These are phyloP conservation scores for Kluyveromyces dobzhanskii DNA, from an alignment of 805 yeast species.

Conservation along the genomic window DNA sequence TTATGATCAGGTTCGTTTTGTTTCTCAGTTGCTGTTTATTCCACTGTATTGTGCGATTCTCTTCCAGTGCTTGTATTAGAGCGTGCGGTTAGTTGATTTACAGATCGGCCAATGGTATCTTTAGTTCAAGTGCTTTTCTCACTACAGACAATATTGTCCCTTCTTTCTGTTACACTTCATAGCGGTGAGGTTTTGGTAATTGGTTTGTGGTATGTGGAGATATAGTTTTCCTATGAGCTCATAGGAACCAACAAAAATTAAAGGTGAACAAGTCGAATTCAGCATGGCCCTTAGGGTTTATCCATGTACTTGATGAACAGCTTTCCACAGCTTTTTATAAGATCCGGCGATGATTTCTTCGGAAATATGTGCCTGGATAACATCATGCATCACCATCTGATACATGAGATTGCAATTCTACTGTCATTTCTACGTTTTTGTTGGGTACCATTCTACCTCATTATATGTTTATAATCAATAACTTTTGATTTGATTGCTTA, in stretches of 20 bases:
- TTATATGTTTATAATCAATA: background rate
- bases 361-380: slow-evolving; percentile 67
- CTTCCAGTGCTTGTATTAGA: no score
- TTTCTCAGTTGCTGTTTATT: background rate
- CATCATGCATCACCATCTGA: slow-evolving; percentile 99
- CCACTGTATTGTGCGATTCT: no score
- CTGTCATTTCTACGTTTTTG: background rate
- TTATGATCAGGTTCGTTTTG: slow-evolving; percentile 38
- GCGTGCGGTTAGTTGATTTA: no score
- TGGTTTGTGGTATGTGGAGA: no score
- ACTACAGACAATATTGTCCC: slow-evolving; percentile 2
- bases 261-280: slow-evolving; percentile 9
- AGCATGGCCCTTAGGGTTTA: no score
- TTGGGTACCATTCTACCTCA: background rate
- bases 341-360: slow-evolving; percentile 33
- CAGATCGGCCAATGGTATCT: no score
- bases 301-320: slow-evolving; percentile 30
- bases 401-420: slow-evolving; percentile 3
- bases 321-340: slow-evolving; percentile 27
- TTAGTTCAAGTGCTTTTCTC: no score
- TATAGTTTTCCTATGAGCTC: slow-evolving; percentile 5
- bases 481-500: slow-evolving; percentile 3
- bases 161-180: background rate
- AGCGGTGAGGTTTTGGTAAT: no score
- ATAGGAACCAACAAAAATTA: slow-evolving; percentile 25